phyloP scores from a whole-genome alignment of 139 green algal species.

The Picochlorum costavermella region DNA sequence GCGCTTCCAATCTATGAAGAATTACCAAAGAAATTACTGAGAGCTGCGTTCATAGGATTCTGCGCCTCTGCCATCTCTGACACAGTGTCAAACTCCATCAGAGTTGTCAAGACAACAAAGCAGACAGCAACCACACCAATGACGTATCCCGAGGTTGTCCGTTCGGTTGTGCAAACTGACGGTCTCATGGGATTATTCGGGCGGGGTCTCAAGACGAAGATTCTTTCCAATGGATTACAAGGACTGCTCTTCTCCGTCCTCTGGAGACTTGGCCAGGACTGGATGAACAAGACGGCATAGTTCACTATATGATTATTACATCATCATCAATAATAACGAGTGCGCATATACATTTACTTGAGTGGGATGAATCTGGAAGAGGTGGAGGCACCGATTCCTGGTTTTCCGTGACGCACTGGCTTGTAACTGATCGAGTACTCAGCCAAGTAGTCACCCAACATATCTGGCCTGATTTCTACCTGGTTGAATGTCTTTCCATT shows the following conservation, averaged over 20 bases:
- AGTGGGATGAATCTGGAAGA: conserved; percentile 97
- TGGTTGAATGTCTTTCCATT: conserved; percentile 99
- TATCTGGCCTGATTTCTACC: conserved; percentile 93
- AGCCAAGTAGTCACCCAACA: conserved; percentile 97
- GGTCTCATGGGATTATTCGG: conserved; percentile 71
- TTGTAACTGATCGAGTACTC: conserved; percentile 99
- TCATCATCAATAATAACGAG: conserved; percentile 13
- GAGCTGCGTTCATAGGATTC: conserved; percentile 80
- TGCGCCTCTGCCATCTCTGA: conserved; percentile 72
- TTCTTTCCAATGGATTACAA: conserved; percentile 74
- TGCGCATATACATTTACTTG: conserved; percentile 58
- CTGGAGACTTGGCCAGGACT: conserved; percentile 72
- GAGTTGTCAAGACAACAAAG: conserved; percentile 87
- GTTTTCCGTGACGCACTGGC: conserved; percentile 92
- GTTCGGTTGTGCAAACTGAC: conserved; percentile 68
- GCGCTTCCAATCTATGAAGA: conserved; percentile 44
- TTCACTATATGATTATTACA: conserved; percentile 7
- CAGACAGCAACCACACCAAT: conserved; percentile 64
- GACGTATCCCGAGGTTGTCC: conserved; percentile 61
- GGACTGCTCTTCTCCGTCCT: conserved; percentile 69
- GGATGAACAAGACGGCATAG: conserved; percentile 34
- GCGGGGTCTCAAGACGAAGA: conserved; percentile 75
- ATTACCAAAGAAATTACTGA: conserved; percentile 50
- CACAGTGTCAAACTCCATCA: conserved; percentile 81
- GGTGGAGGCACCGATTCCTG: conserved; percentile 92